Conservation (phyloP, 2,329 filamentous ascomycete genomes). For the Aureobasidium sp. region DNA sequence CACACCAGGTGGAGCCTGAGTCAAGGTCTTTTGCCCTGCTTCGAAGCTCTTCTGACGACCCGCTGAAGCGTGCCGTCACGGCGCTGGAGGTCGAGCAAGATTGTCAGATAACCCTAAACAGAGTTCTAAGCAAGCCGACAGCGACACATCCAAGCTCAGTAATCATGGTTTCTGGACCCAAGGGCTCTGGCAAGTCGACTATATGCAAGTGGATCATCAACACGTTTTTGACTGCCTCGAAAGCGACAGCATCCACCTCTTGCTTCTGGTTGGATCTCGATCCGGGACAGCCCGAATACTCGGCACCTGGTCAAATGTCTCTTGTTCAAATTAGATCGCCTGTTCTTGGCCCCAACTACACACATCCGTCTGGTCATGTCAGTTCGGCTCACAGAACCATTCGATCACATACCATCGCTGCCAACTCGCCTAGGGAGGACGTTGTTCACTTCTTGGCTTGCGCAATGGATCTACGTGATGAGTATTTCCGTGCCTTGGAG, state of each 20-base stretch:
- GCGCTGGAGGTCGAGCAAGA: slow-evolving; percentile 22
- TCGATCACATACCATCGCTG: slow-evolving; percentile 57
- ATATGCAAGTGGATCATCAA: slow-evolving; percentile 61
- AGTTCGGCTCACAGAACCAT: slow-evolving; percentile 26
- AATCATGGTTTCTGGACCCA: slow-evolving; percentile 61
- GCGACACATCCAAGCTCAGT: slow-evolving; percentile 49
- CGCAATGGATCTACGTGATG: slow-evolving; percentile 51
- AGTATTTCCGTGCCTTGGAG: slow-evolving; percentile 43
- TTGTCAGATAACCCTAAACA: slow-evolving; percentile 19
- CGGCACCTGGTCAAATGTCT: slow-evolving; percentile 59
- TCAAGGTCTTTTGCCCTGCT: slow-evolving; percentile 27
- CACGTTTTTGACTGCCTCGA: slow-evolving; percentile 48
- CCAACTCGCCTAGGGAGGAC: slow-evolving; percentile 56
- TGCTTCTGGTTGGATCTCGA: slow-evolving; percentile 62
- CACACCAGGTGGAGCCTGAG: slow-evolving; percentile 22
- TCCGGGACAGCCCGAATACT: slow-evolving; percentile 68
- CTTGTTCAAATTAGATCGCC: slow-evolving; percentile 52
- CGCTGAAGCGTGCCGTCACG: slow-evolving; percentile 20
- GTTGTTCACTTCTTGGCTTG: slow-evolving; percentile 58
- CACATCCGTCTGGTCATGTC: slow-evolving; percentile 41
- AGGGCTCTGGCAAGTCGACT: slow-evolving; percentile 68
- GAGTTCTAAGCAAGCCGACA: slow-evolving; percentile 16
- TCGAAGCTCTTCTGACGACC: slow-evolving; percentile 21
- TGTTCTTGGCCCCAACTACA: slow-evolving; percentile 59
- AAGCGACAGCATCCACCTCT: slow-evolving; percentile 18